Evolutionary conservation across 208 protist genomes (phyloP), one percentile per base, ranked within the genome.

Genomic region (Paratrypanosoma confusum): DNA sequence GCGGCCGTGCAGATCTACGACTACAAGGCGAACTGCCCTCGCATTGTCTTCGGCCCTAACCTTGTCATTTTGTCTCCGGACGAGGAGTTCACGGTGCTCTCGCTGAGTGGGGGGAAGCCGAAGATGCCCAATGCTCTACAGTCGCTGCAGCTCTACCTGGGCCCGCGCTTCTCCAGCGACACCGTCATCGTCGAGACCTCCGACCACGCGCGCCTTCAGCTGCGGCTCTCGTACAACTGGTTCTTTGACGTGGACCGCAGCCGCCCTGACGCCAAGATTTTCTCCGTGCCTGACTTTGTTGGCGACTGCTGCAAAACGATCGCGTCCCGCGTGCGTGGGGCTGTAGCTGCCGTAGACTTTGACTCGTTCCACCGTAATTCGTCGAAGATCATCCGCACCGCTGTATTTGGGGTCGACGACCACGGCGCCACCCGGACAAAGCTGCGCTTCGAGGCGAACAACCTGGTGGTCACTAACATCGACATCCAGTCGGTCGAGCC

Each of bases 251-350:
- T 91, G 5, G 59, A 85, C 44, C 49, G 44, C 26, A 46, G 39
- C 28, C 63, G 67, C 21, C 54, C 57, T 7, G 62, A 65, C 27
- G 43, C 57, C 13, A 82, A 78, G 26, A 64, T 90, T 24, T 97
- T 97, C 64, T 71, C 78, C 2, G 84, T 97, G 24, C 91, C 95
- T 2, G 96, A 98, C 72, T 98, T 98, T 62, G 83, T 98, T 44
- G 96, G 96, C 20, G 93, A 98, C 52, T 81, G 71, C 43, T 98
- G 96, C 76, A 97, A 98, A 66, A 93, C 94, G n/a, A 92, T 98
- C 37, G 95, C 93, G 2, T 93, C 81, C 1, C 80, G 92, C 26
- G 81, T 98, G 39, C 86, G 96, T 51, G 95, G 90, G 18, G 90
- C 85, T 23, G 89, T 97, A 3, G 96, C 96, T 2, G 41, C 57